Base-by-base conservation (phyloP, 805 yeast genomes). In the Candida ipomoeae region DNA sequence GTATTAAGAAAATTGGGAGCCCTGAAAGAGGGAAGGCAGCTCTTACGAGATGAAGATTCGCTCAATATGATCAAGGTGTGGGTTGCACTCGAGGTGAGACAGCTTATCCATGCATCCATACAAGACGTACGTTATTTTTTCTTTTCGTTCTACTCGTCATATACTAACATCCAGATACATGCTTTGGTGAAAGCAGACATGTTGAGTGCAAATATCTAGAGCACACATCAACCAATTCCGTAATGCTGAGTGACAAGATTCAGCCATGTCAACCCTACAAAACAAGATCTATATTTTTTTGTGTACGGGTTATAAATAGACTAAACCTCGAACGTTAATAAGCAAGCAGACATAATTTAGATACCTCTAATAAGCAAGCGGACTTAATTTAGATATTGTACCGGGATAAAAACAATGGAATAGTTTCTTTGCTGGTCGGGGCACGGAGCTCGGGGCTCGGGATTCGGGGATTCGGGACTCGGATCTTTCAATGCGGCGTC, bases 11-110 rank as follows among this genome's bases (percentile, higher is more conserved):
- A 85, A 64, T 80, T 89, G 41, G 92, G 95, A 40, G 74, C 83
- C 45, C 73, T 69, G 70, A 79, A 81, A 57, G 92, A 87, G 54
- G 85, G 87, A 4, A 72, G 81, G 56, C 75, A 81, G 52, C 70
- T 85, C 18, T 65, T 82, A 48, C 70, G 73, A 55, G 77, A 78
- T 63, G 78, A 78, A 40, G 83, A 84, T 55, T 77, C 83, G n/a
- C 54, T 87, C 29, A 83, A 87, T 20, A 88, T 92, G 96, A 69
- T 88, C 51, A 87, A 88, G 64, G 89, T 92, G 11, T 92, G 97
- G 97, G 61, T 89, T 46, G 91, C 95, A 0, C 71, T 92, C 36
- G 98, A 92, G 68, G 86, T 88, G 3, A 80, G 97, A 62, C 94
- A 87, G 65, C 83, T 91, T 60, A 83, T 92, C 65, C 83, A 77